phyloP scores from a whole-genome alignment of 2,329 filamentous ascomycete species.

The Sarocladium strictum region DNA sequence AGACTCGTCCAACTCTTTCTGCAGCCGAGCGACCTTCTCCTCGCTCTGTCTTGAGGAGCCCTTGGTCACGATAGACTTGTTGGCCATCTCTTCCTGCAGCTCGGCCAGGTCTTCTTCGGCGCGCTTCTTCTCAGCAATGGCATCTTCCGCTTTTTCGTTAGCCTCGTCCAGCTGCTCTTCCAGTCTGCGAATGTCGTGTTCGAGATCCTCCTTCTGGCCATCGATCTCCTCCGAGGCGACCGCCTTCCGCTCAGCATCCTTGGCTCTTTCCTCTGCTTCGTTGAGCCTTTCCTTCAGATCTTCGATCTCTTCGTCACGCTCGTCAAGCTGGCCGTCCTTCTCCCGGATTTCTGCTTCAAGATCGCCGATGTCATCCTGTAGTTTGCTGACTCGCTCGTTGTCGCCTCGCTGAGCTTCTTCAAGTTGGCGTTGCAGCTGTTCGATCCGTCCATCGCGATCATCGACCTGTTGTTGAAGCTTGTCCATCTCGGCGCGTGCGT shows the following conservation, averaged over 20 bases:
- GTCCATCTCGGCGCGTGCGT: conserved; percentile 55
- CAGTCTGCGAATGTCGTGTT: conserved; percentile 46
- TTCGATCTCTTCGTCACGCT: conserved; percentile 70
- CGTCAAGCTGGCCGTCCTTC: conserved; percentile 66
- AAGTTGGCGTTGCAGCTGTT: conserved; percentile 54
- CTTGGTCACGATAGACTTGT: conserved; percentile 72
- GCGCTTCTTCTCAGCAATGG: conserved; percentile 46
- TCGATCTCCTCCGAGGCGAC: conserved; percentile 50
- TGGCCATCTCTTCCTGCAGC: conserved; percentile 69
- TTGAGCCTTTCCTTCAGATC: conserved; percentile 51
- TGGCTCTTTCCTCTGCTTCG: conserved; percentile 52
- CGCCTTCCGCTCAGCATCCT: conserved; percentile 44
- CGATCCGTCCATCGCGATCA: conserved; percentile 53
- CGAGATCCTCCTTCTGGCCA: conserved; percentile 53
- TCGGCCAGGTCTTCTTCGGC: conserved; percentile 57
- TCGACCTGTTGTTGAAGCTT: conserved; percentile 50
- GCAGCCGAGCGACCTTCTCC: conserved; percentile 60
- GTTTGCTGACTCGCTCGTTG: conserved; percentile 54
- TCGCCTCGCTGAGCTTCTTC: conserved; percentile 46
- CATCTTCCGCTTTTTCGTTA: conserved; percentile 48
- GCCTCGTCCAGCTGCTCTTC: conserved; percentile 50
- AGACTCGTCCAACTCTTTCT: conserved; percentile 56
- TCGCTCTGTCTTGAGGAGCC: conserved; percentile 70
- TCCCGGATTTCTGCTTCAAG: conserved; percentile 70
- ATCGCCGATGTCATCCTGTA: conserved; percentile 70